Base-by-base conservation (phyloP, 2,329 filamentous ascomycete genomes). In the Diaporthe amygdali region DNA sequence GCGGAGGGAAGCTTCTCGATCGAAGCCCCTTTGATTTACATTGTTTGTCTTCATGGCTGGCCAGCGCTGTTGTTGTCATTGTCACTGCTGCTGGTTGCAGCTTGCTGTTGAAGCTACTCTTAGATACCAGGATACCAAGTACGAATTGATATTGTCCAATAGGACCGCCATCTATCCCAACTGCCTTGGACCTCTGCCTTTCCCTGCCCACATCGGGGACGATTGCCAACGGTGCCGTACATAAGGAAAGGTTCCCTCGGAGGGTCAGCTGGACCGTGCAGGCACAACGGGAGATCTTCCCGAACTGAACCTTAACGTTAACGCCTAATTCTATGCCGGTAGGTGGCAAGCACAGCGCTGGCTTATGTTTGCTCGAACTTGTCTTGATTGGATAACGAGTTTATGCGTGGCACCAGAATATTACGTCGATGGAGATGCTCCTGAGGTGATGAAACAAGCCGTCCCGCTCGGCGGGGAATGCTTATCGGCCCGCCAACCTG, bases 101-200 rank as follows among this genome's bases (percentile, higher is more conserved):
- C 70, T 37, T 59, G 66, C 44, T 59, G 70, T 72, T 63, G 54
- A 34, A 49, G 51, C 34, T 41, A 25, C 66, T 52, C 66, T 64
- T 52, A 69, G 70, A 72, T 72, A 72, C 70, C 70, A 72, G 70
- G 70, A 72, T 72, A 72, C 70, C 70, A 72, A 66, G 49, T 59
- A 46, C 51, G 44, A 55, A 67, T 27, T 52, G 37, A 64, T 49
- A 46, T 25, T 56, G 37, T 56, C 44, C 66, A 34, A 30, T 39
- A 41, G 52, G 59, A 49, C 59, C 20, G 1, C n/a, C 41, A 49
- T 49, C 3, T 47, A 34, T 37, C 17, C 15, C 25, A n/a, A 20
- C 7, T 47, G 10, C 5, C 14, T 34, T 37, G 1, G 14, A 10
- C 22, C 0, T 27, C 41, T 47, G 4, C 20, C 12, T 17, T 17